These are phyloP conservation scores for Rossbeevera mucosa DNA, from an alignment of 768 basidiomycete species.

Conservation along the genomic window DNA sequence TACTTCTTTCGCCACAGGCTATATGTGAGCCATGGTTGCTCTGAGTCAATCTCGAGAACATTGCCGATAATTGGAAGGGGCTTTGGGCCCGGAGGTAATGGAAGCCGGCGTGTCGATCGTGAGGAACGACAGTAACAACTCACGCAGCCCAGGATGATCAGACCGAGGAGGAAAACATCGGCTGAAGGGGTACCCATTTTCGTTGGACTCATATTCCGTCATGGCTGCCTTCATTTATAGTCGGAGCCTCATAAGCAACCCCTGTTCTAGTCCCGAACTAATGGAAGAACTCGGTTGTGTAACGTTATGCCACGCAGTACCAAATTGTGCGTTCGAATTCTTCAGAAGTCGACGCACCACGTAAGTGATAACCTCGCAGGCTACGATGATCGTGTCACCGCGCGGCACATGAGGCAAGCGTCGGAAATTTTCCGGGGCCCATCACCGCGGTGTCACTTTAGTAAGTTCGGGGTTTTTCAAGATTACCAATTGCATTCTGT, in stretches of 20 bases:
- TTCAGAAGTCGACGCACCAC: slow-evolving; percentile 15
- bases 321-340: slow-evolving; percentile 12
- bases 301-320: slow-evolving; percentile 8
- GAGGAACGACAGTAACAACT: slow-evolving; percentile 5
- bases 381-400: slow-evolving; percentile 16
- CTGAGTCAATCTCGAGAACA: slow-evolving; percentile 19
- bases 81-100: slow-evolving; percentile 23
- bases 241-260: slow-evolving; percentile 1
- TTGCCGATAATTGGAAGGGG: slow-evolving; percentile 24
- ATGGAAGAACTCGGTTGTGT: not conserved
- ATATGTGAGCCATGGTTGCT: slow-evolving; percentile 27
- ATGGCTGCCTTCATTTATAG: slow-evolving; percentile 15
- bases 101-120: slow-evolving; percentile 4
- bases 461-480: slow-evolving; percentile 10
- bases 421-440: slow-evolving; percentile 8
- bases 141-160: slow-evolving; percentile 11
- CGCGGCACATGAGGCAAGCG: slow-evolving; percentile 5
- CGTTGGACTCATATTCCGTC: not conserved
- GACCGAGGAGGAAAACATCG: slow-evolving; percentile 5
- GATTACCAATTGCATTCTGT: slow-evolving; percentile 16
- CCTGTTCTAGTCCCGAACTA: slow-evolving; percentile 10
- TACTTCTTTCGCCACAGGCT: slow-evolving; percentile 28
- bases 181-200: slow-evolving; percentile 10
- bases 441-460: slow-evolving; percentile 29
- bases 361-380: slow-evolving; percentile 21